These are phyloP conservation scores for Diaporthe velutina DNA, from an alignment of 2,329 filamentous ascomycete species.

Conservation along the genomic window DNA sequence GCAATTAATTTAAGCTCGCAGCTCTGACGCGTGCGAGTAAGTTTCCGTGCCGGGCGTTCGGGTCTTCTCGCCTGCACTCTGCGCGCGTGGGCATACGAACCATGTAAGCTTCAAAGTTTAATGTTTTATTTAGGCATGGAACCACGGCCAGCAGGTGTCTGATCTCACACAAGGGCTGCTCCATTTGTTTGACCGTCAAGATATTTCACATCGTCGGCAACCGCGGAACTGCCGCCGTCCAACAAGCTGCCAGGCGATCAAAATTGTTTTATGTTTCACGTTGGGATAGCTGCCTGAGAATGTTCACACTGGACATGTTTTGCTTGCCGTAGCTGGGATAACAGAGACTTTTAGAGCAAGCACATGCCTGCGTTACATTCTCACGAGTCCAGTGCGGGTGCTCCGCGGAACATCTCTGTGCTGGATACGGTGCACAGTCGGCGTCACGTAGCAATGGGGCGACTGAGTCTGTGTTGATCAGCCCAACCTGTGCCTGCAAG, in stretches of 20 bases:
- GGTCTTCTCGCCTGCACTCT: not conserved
- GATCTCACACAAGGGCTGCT: not conserved
- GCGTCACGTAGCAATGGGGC: too few relatives aligned
- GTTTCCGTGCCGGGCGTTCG: constrained; percentile 15
- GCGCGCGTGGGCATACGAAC: constrained; percentile 26
- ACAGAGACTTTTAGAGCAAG: too few relatives aligned
- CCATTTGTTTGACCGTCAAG: not conserved
- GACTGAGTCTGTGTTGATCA: not conserved
- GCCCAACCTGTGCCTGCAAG: not conserved
- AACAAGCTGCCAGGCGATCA: not conserved
- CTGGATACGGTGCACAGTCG: too few relatives aligned
- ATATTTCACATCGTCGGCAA: not conserved
- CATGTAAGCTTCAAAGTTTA: constrained; percentile 8
- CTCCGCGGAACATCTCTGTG: not conserved
- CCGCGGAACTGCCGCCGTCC: not conserved
- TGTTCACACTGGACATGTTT: not conserved
- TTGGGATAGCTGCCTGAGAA: too few relatives aligned
- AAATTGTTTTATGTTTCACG: too few relatives aligned
- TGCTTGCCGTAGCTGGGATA: not conserved
- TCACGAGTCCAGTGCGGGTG: too few relatives aligned
- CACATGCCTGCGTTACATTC: too few relatives aligned
- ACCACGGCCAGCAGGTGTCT: not conserved
- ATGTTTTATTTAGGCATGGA: not conserved
- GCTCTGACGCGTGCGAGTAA: constrained; percentile 27
- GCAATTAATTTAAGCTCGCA: constrained; percentile 4